Percentiles rank a stretch among this genome's conserved stretches.
Conservation (phyloP, 148 eudicot species). For the Fagopyrum esculentum region DNA sequence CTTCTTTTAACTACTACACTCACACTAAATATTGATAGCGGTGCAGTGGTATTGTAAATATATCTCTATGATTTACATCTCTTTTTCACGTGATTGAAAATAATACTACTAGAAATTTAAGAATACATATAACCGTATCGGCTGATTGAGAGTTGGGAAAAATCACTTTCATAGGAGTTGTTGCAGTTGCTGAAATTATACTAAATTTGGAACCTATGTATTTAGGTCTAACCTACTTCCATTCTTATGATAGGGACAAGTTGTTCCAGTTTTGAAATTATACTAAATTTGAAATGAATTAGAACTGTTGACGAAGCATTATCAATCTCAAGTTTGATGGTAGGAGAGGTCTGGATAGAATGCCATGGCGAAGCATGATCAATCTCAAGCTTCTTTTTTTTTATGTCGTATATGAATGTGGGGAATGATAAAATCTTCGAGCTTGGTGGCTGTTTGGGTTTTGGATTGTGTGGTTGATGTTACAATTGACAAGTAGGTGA, state of each 20-base stretch:
- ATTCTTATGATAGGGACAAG: not conserved
- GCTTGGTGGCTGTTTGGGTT: not conserved
- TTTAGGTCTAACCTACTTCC: not conserved
- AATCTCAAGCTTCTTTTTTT: not conserved
- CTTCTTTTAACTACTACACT: not conserved
- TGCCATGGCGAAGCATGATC: constrained; percentile 23
- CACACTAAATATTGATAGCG: not conserved
- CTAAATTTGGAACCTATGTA: not conserved
- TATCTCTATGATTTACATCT: not conserved
- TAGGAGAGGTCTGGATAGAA: constrained; percentile 22
- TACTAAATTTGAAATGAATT: too few relatives aligned
- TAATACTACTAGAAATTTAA: not conserved
- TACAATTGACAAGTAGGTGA: not conserved
- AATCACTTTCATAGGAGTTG: not conserved
- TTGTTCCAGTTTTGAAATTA: too few relatives aligned
- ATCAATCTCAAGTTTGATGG: constrained; percentile 1
- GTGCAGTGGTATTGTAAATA: not conserved
- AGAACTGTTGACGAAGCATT: too few relatives aligned
- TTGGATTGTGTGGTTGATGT: not conserved
- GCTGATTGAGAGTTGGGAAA: not conserved
- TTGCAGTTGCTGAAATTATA: constrained; percentile 3
- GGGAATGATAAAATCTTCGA: not conserved
- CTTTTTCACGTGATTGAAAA: not conserved
- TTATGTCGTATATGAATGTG: not conserved
- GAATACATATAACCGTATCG: not conserved